phyloP scores from a whole-genome alignment of 495 filamentous ascomycete species.

The Penicillium odoratum region DNA sequence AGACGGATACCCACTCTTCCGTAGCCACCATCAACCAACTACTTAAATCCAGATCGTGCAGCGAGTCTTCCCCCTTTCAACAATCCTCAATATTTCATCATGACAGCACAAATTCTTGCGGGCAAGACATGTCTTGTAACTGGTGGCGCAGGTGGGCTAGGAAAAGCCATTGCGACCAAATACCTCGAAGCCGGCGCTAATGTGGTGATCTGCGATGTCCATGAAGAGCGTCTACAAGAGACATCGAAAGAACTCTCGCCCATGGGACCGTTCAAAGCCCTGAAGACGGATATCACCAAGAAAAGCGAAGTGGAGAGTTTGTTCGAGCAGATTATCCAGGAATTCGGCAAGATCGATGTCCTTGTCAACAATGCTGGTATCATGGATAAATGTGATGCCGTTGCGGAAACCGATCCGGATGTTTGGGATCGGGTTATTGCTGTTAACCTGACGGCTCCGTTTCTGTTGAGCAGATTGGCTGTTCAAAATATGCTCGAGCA shows the following conservation, averaged over 20 bases:
- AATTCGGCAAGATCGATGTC: conserved; percentile 38
- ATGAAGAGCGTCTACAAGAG: conserved; percentile 32
- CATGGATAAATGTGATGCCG: conserved; percentile 59
- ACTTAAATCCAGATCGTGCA: conserved; percentile 4
- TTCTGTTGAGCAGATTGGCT: conserved; percentile 52
- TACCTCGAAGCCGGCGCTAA: conserved; percentile 40
- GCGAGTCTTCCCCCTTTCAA: neutral
- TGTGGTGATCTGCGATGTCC: conserved; percentile 47
- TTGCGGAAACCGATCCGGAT: conserved; percentile 48
- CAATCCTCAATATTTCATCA: conserved; percentile 4
- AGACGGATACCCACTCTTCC: conserved; percentile 12
- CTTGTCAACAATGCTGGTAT: conserved; percentile 49
- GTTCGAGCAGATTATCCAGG: conserved; percentile 30
- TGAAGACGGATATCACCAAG: conserved; percentile 44
- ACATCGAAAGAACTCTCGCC: conserved; percentile 39
- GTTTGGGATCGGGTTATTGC: conserved; percentile 59
- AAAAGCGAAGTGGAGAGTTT: conserved; percentile 36
- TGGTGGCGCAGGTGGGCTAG: conserved; percentile 44
- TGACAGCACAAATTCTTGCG: conserved; percentile 26
- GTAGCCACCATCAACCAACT: conserved; percentile 5
- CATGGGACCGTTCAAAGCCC: conserved; percentile 35
- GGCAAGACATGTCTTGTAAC: conserved; percentile 45
- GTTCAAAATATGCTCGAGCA: conserved; percentile 46
- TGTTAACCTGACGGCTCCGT: conserved; percentile 61
- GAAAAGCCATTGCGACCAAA: conserved; percentile 41